These are phyloP conservation scores for Sugiyamaella neomexicana DNA, from an alignment of 1,139 yeast genomes.

Conservation along the genomic window DNA sequence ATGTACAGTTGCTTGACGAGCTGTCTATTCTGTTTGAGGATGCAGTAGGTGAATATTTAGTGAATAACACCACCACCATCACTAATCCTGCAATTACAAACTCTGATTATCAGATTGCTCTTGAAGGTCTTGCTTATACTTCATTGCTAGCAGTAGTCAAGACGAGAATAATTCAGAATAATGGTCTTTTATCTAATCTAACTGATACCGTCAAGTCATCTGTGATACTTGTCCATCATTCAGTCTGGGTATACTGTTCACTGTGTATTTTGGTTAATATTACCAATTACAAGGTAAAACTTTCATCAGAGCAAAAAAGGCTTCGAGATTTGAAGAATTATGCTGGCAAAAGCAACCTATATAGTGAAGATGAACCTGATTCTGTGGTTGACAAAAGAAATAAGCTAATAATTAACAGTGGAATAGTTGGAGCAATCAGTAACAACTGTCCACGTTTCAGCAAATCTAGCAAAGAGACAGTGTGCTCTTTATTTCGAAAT, in stretches of 20 bases:
- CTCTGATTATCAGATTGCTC: conserved; percentile 32
- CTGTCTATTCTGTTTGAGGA: conserved; percentile 38
- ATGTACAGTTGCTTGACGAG: conserved; percentile 29
- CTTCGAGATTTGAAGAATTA: conserved; percentile 37
- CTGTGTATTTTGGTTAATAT: conserved; percentile 38
- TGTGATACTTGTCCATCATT: background rate
- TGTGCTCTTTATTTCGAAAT: conserved; percentile 37
- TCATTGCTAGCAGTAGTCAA: conserved; percentile 38
- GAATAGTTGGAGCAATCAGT: conserved; percentile 35
- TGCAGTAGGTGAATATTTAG: conserved; percentile 25
- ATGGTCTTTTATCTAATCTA: conserved; percentile 27
- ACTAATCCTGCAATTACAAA: background rate
- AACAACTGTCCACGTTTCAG: conserved; percentile 34
- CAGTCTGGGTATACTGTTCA: conserved; percentile 35
- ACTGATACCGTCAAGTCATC: conserved; percentile 20
- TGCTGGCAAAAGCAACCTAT: conserved; percentile 34
- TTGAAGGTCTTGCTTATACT: conserved; percentile 45
- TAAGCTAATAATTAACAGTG: conserved; percentile 33
- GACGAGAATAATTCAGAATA: conserved; percentile 29
- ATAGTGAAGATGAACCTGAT: conserved; percentile 29
- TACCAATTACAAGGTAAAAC: conserved; percentile 38
- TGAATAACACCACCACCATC: conserved; percentile 2
- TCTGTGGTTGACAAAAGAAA: conserved; percentile 32
- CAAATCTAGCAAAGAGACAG: conserved; percentile 33
- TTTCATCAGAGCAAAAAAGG: conserved; percentile 38